Conservation (phyloP, 225 moss, liverwort and hornwort species). For the Lunularia cruciata region DNA sequence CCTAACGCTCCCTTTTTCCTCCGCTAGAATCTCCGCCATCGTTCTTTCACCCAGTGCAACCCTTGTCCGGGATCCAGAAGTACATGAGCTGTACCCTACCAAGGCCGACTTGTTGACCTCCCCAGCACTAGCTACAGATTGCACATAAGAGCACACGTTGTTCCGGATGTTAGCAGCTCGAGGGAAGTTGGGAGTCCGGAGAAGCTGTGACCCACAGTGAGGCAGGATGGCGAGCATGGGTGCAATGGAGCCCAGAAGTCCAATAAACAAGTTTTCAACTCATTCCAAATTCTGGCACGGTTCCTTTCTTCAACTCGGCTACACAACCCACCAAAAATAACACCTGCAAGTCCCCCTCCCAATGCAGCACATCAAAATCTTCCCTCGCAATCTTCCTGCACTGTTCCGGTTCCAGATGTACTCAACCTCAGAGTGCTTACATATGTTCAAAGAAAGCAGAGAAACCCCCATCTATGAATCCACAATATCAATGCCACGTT, state of each 20-base stretch:
- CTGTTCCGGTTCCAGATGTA: neutral
- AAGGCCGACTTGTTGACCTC: neutral
- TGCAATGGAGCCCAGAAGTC: neutral
- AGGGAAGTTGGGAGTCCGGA: neutral
- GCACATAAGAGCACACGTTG: neutral
- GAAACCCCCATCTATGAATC: no score
- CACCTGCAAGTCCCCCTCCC: neutral
- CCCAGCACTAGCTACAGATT: neutral
- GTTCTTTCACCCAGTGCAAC: conserved; percentile 4
- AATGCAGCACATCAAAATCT: neutral
- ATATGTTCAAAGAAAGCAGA: no score
- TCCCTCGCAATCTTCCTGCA: conserved; percentile 5
- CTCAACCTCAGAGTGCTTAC: neutral
- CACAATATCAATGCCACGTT: no score
- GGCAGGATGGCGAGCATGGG: conserved; percentile 19
- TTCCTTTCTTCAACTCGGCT: neutral
- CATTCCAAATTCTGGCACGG: neutral
- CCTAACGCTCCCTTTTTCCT: conserved; percentile 7
- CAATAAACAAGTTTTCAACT: neutral
- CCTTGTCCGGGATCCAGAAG: neutral
- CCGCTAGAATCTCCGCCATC: conserved; percentile 25
- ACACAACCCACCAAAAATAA: neutral
- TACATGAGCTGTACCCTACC: neutral
- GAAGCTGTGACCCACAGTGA: neutral
- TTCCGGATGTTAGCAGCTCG: conserved; percentile 3